A percentile compares a stretch with the other conserved stretches of the same genome.
phyloP scores from a whole-genome alignment of 345 rosid species.

The Bruguiera parviflora region DNA sequence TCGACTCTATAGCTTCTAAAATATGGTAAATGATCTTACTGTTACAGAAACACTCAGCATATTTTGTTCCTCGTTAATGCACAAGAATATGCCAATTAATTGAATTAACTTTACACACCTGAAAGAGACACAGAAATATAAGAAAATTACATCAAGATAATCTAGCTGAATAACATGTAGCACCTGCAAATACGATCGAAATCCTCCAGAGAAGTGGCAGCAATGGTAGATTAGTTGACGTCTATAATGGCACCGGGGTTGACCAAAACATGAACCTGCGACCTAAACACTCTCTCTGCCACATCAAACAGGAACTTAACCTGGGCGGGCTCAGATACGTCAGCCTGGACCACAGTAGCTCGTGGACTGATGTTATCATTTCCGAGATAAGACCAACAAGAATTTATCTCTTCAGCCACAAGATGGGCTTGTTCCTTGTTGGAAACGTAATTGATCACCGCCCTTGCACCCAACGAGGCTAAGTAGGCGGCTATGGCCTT shows the following conservation, averaged over 20 bases:
- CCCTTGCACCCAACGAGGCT: constrained; percentile 33
- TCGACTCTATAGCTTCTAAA: too few relatives aligned
- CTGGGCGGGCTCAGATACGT: constrained; percentile 30
- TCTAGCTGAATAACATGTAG: background rate
- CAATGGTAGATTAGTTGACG: constrained; percentile 31
- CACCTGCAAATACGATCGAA: constrained; percentile 37
- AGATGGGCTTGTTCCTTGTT: constrained; percentile 26
- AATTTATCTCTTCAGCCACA: constrained; percentile 26
- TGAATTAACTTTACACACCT: too few relatives aligned
- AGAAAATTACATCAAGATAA: background rate
- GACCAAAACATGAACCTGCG: constrained; percentile 31
- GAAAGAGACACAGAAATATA: background rate
- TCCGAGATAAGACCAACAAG: background rate
- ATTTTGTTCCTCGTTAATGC: too few relatives aligned
- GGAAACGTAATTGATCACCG: constrained; percentile 34
- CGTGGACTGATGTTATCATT: background rate
- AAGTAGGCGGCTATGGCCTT: constrained; percentile 34
- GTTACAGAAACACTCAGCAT: too few relatives aligned
- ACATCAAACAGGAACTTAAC: constrained; percentile 35
- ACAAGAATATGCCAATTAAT: too few relatives aligned
- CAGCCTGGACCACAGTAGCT: constrained; percentile 21
- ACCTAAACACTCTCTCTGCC: constrained; percentile 29
- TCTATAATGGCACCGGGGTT: constrained; percentile 31
- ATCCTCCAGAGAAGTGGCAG: constrained; percentile 30
- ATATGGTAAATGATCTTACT: too few relatives aligned